Base-by-base conservation (phyloP, 1,284 basidiomycete genomes). In the Austroboletus rostrupii region DNA sequence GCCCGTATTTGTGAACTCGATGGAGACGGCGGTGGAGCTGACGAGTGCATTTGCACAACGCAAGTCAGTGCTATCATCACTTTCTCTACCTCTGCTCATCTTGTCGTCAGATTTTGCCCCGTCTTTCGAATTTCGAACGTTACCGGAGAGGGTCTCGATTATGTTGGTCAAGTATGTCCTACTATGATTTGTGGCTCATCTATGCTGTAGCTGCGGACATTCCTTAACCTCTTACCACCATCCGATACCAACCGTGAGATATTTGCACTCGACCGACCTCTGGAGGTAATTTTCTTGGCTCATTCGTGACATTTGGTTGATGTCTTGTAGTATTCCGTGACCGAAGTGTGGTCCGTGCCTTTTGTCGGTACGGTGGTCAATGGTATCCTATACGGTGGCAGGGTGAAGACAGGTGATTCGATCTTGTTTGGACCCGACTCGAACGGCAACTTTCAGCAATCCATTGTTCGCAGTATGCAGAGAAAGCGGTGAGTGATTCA, bases 311-410 rank as follows among this genome's bases (percentile, higher is more conserved):
- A 19, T 35, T 23, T 37, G 16, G 28, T 42, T 62, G 53, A 54
- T 50, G 52, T 31, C 21, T 40, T 32, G 5, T 57, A 90, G 85
- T 91, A 84, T 61, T 90, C 87, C 9, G 75, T 92, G 36, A 92
- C 85, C 3, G 90, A 92, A 59, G 81, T 91, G 21, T 93, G 87
- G 82, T 90, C 88, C 44, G 92, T 95, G 20, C 94, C 93, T 0
- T 97, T 95, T 58, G 92, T 96, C 3, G 95, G 96, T 32, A 96
- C 94, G 1, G 96, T 97, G 7, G 91, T 97, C 23, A 93, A 92
- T 59, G 94, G 95, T 1, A 93, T 97, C 50, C 70, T 97, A 49
- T 89, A 91, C 55, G 75, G 85, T 26, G 91, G 92, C 8, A 76
- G 72, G 17, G 73, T 92, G 52, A 90, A 87, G 64, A 77, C 83